Conservation (phyloP, 2,329 filamentous ascomycete species). For the Penicillium rolfsii region DNA sequence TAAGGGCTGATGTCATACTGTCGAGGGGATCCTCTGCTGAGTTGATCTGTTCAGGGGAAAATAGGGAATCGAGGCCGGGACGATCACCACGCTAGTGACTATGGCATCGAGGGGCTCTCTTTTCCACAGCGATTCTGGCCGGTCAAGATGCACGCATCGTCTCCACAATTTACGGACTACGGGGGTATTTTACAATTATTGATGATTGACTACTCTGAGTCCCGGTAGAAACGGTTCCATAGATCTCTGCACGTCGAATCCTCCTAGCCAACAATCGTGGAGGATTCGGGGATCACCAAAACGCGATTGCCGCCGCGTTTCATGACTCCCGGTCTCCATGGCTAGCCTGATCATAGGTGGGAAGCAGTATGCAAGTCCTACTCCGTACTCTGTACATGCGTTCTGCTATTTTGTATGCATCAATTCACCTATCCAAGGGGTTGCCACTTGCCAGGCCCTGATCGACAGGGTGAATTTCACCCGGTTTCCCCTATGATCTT, state of each 20-base stretch:
- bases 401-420: neutral
- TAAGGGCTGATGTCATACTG: neutral
- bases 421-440: neutral
- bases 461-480: neutral
- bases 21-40: neutral
- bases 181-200: too few relatives aligned
- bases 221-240: too few relatives aligned
- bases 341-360: neutral
- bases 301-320: constrained; percentile 20
- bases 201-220: too few relatives aligned
- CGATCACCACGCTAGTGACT: constrained; percentile 14
- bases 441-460: neutral
- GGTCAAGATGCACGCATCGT: too few relatives aligned
- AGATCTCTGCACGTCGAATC: neutral
- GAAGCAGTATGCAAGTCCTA: neutral
- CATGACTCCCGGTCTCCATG: neutral
- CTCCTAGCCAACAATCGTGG: neutral
- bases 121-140: too few relatives aligned
- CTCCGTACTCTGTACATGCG: neutral
- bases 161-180: too few relatives aligned
- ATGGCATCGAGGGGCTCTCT: neutral
- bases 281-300: neutral
- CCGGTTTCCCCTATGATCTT: neutral
- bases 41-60: neutral
- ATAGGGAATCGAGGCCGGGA: neutral